Evolutionary conservation across 495 filamentous ascomycete species (phyloP).

Genomic region (Aspergillus biplanus): DNA sequence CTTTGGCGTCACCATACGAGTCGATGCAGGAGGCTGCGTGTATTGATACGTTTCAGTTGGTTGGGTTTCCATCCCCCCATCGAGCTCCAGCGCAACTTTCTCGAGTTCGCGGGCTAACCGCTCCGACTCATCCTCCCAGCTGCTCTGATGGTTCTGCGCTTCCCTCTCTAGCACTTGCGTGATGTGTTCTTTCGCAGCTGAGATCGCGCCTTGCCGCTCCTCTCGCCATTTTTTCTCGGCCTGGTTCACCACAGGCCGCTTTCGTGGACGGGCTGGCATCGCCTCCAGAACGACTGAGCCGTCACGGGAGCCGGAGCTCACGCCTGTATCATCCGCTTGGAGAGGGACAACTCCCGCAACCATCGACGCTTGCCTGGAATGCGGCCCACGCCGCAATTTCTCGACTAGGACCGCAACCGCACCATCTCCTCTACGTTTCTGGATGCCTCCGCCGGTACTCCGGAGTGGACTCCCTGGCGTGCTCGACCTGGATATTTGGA

Average conservation of each 20-base stretch:
- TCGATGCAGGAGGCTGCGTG: neutral
- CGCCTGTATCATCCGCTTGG: slow-evolving; percentile 8
- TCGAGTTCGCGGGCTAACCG: slow-evolving; percentile 51
- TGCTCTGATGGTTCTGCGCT: slow-evolving; percentile 36
- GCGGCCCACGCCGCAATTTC: slow-evolving; percentile 41
- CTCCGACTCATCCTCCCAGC: slow-evolving; percentile 50
- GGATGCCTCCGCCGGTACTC: slow-evolving; percentile 37
- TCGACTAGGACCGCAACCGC: slow-evolving; percentile 49
- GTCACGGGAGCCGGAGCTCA: neutral
- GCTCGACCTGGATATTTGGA: slow-evolving; percentile 46
- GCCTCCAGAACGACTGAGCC: slow-evolving; percentile 3
- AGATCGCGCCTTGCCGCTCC: slow-evolving; percentile 40
- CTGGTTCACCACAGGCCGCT: slow-evolving; percentile 49
- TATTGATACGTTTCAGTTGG: slow-evolving; percentile 22
- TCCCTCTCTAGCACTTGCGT: slow-evolving; percentile 39
- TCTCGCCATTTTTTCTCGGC: slow-evolving; percentile 50
- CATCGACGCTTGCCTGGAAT: slow-evolving; percentile 46
- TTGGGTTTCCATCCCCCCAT: slow-evolving; percentile 27
- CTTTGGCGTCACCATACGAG: slow-evolving; percentile 26
- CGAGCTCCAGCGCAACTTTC: slow-evolving; percentile 50
- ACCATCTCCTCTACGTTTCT: slow-evolving; percentile 41
- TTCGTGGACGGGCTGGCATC: slow-evolving; percentile 31
- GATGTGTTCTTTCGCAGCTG: slow-evolving; percentile 46
- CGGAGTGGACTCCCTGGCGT: slow-evolving; percentile 31
- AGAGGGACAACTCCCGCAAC: slow-evolving; percentile 38